Base-by-base conservation (phyloP, 176 grass and related monocot species). In the Eragrostis nindensis region DNA sequence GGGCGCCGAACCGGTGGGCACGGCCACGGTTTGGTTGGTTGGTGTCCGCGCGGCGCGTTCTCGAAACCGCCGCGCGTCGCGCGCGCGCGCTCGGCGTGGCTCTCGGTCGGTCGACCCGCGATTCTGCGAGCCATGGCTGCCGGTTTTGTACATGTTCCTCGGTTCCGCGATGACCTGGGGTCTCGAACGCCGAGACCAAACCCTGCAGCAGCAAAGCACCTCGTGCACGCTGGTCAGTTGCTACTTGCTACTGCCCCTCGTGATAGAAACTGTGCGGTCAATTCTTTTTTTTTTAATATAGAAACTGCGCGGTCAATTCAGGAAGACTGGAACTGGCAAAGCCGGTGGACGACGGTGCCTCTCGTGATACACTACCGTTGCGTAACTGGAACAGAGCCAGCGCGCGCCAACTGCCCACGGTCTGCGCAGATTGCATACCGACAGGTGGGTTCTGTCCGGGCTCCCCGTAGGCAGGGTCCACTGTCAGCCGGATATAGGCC, bases 1-100 rank as follows among this genome's bases (percentile, higher is more conserved):
- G 64, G 71, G 47, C 11, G 44, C 3, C 10, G 16, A 92, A 88
- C 79, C 83, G 65, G 90, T 89, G 86, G 83, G 86, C 86, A 75
- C 21, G 66, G 79, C 57, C 90, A 70, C 19, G 43, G 90, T 92
- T 92, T 69, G 26, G 83, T 92, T 69, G 26, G 83, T 61, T 81
- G 75, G 32, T 36, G 32, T 36, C 32, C 32, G 32, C 32, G 32
- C 77, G 53, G 38, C 21, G 62, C 14, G 8, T 11, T 47, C 53
- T 25, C 62, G 39, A 87, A 77, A 87, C 72, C 64, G 68, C 50
- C 53, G 32, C 42, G 53, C 67, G 63, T 46, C 57, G 74, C 11
- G 32, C 32, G 32, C 62, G 27, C 18, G 32, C 39, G 21, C 30
- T 38, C 24, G 17, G 39, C 41, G 19, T 11, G 44, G 5, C 42